Conservation (phyloP, 2,329 filamentous ascomycete species). For the Ceratocystiopsis brevicomis region DNA sequence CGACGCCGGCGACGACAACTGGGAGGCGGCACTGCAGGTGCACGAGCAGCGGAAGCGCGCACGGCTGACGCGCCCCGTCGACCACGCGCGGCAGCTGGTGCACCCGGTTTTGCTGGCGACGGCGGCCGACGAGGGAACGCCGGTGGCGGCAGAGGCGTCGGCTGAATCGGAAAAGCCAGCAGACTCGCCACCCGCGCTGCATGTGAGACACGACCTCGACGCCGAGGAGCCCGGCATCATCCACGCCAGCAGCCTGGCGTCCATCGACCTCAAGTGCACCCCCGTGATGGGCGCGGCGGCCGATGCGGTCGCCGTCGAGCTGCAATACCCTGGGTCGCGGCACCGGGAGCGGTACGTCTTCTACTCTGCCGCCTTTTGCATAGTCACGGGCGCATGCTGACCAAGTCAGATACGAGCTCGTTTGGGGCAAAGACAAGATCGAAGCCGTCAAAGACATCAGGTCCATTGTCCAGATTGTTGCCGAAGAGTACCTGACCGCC, state of each 20-base stretch:
- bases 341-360: slow-evolving; percentile 15
- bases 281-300: slow-evolving; percentile 28
- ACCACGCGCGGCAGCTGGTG: slow-evolving; percentile 21
- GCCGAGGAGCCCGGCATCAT: slow-evolving; percentile 29
- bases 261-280: slow-evolving; percentile 29
- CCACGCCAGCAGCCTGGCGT: slow-evolving; percentile 39
- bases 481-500: slow-evolving; percentile 58
- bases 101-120: slow-evolving; percentile 25
- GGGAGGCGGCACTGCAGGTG: slow-evolving; percentile 25
- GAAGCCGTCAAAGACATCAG: slow-evolving; percentile 59
- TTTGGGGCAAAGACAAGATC: slow-evolving; percentile 61
- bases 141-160: slow-evolving; percentile 12
- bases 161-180: slow-evolving; percentile 15
- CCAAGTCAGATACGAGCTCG: slow-evolving; percentile 42
- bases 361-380: neutral
- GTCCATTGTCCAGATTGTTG: slow-evolving; percentile 48
- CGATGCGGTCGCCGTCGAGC: slow-evolving; percentile 40
- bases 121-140: neutral
- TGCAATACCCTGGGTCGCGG: slow-evolving; percentile 62
- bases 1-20: slow-evolving; percentile 29
- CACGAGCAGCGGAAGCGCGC: slow-evolving; percentile 28
- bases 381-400: neutral
- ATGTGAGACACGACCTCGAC: too few species aligned
- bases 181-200: too few species aligned
- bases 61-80: slow-evolving; percentile 2